Conservation (phyloP, 352 stramenopile genomes). For the Pythium oligandrum region DNA sequence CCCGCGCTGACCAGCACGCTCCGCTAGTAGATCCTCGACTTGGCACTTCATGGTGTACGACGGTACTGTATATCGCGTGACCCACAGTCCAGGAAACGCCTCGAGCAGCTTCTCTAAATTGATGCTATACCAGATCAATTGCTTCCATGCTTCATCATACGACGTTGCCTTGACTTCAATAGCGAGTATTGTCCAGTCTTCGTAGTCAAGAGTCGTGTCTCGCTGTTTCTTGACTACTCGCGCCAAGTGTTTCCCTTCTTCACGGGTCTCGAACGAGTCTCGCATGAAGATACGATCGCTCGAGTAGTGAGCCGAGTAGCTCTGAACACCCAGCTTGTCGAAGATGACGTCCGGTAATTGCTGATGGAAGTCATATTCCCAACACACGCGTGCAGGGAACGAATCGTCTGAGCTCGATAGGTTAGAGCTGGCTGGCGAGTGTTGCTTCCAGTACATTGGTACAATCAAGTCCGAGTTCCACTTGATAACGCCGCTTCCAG, state of each 20-base stretch:
- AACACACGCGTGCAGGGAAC: not conserved
- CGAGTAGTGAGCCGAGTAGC: not conserved
- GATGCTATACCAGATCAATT: conserved; percentile 1
- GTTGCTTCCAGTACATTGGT: not conserved
- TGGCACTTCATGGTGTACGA: too few relatives aligned
- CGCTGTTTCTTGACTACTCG: not conserved
- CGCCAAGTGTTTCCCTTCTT: not conserved
- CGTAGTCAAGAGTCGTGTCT: not conserved
- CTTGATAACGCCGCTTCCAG: not conserved
- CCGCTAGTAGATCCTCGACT: too few relatives aligned
- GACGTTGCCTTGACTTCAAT: not conserved
- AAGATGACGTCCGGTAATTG: not conserved
- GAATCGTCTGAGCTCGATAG: not conserved
- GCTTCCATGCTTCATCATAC: not conserved
- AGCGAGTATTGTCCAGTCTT: not conserved
- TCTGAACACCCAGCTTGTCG: not conserved
- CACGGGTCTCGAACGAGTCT: not conserved
- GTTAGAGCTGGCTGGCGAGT: too few relatives aligned
- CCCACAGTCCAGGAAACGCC: not conserved
- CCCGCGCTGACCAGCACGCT: not conserved
- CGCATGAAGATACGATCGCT: not conserved
- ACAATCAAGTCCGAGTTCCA: conserved; percentile 2
- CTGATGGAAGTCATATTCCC: not conserved
- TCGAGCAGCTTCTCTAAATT: not conserved
- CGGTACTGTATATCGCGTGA: not conserved